Conservation (phyloP, 192 early-diverging fungal species). For the Obelidium mucronatum region DNA sequence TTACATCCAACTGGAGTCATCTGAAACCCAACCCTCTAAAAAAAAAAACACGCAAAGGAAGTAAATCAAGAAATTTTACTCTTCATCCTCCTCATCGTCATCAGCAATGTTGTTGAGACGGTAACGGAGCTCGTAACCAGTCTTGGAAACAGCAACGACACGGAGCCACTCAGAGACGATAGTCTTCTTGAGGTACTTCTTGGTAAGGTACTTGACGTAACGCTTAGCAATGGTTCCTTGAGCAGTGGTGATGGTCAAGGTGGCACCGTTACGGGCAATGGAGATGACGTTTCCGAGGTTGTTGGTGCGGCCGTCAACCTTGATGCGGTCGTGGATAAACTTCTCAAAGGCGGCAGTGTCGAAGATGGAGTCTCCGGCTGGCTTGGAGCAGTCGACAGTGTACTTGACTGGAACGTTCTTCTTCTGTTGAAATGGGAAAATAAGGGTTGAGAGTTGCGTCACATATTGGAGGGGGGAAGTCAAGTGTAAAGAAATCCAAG, state of each 20-base stretch:
- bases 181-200: constrained; percentile 99
- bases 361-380: constrained; percentile 95
- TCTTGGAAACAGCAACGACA: constrained; percentile 88
- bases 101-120: constrained; percentile 85
- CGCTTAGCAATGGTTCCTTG: constrained; percentile 88
- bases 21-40: background rate
- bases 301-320: constrained; percentile 95
- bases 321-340: constrained; percentile 98
- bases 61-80: constrained; percentile 35
- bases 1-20: background rate
- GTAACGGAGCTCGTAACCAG: constrained; percentile 95
- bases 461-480: background rate
- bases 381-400: constrained; percentile 92
- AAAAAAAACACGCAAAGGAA: background rate
- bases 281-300: constrained; percentile 83
- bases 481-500: background rate
- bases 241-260: constrained; percentile 81
- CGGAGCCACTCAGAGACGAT: constrained; percentile 98
- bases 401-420: constrained; percentile 74
- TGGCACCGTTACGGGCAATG: constrained; percentile 76
- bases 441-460: background rate
- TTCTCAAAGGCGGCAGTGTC: constrained; percentile 97
- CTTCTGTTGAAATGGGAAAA: background rate
- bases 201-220: constrained; percentile 99
- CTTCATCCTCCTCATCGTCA: constrained; percentile 80